These are phyloP conservation scores for Leersia perrieri DNA, from an alignment of 176 grass and related monocot species.

Conservation along the genomic window DNA sequence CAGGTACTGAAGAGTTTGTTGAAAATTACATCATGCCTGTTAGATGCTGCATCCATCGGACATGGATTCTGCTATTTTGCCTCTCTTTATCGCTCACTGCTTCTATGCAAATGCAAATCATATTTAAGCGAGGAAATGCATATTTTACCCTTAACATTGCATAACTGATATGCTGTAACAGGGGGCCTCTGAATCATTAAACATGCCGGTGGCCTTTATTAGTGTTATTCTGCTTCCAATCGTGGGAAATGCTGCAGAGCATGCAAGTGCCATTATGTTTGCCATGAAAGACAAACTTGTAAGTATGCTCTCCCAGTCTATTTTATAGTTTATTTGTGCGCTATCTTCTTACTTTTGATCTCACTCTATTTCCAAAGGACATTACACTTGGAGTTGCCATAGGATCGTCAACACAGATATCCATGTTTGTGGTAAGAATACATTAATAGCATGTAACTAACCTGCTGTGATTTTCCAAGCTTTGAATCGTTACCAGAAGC, in stretches of 20 bases:
- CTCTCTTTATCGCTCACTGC: neutral
- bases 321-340: conserved; percentile 23
- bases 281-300: conserved; percentile 99
- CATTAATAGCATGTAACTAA: neutral
- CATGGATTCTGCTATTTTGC: neutral
- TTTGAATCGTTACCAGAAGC: neutral
- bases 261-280: conserved; percentile 99
- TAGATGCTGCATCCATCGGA: neutral
- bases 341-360: conserved; percentile 17
- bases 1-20: conserved; percentile 58
- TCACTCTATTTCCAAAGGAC: conserved; percentile 56
- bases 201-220: conserved; percentile 92
- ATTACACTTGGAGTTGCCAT: conserved; percentile 96
- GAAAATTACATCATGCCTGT: conserved; percentile 9
- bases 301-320: conserved; percentile 2
- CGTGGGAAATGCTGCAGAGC: conserved; percentile 95
- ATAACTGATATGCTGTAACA: conserved; percentile 48
- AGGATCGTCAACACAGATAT: conserved; percentile 98
- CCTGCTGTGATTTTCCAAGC: conserved; percentile 18
- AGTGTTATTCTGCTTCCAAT: conserved; percentile 99
- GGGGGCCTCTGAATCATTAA: conserved; percentile 92
- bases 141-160: conserved; percentile 15
- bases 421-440: conserved; percentile 90
- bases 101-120: neutral
- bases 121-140: neutral